Evolutionary conservation across 202 grass and related monocot species (phyloP), one percentile per base, ranked within the genome.

Genomic region (Panicum hallii): DNA sequence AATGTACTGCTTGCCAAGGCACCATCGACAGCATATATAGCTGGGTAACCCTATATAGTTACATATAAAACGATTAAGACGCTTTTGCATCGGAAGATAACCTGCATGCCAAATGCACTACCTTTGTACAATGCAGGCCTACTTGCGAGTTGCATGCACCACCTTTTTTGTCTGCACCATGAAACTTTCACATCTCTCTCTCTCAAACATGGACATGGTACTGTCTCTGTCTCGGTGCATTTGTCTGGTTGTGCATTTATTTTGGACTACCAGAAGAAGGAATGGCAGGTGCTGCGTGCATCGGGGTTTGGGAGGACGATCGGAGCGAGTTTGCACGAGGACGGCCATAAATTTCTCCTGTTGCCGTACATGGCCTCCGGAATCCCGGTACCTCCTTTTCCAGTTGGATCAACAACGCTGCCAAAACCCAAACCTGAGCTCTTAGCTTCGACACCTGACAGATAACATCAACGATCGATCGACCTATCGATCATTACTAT

Each of bases 301-400:
- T 91, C 22, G 80, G 89, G 80, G 80, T 84, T 86, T 79, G 83
- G 89, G 78, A 75, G 48, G 53, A 70, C 48, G 82, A 52, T 63
- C 15, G 68, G 82, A 49, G 64, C 68, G 63, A 84, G 74, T 64
- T 90, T 88, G 87, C 92, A 92, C 87, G 82, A 90, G 85, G 70
- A 68, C 17, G 87, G 87, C 22, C 34, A 13, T 73, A 34, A 72
- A 50, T 72, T 72, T 34, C 70, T 19, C 7, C 70, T 52, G 46
- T 30, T 19, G 12, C 46, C 41, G 92, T 88, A 87, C 89, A 26
- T 11, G 46, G 74, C 7, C 55, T 65, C 56, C 57, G 82, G 82
- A 79, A 52, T 23, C 72, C 42, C 75, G 11, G 75, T 69, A 58
- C 78, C 46, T 47, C 41, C 45, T 72, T 75, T 72, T 34, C 56